Conservation (phyloP, 2,329 filamentous ascomycete genomes). For the Aspergillus sp. region DNA sequence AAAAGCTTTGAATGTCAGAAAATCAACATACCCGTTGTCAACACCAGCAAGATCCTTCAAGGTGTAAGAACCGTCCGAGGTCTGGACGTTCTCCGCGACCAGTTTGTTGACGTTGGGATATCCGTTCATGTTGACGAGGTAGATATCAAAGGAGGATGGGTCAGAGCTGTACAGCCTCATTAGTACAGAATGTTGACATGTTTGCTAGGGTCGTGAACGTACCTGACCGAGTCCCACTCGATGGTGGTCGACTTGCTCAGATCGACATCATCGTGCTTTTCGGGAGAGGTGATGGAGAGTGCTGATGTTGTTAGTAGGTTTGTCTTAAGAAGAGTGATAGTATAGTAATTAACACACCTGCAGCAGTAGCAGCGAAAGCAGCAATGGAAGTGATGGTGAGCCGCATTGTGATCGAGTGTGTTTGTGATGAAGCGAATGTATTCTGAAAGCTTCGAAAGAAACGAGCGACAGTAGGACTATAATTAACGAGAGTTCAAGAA, state of each 20-base stretch:
- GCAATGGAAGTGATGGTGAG: slow-evolving; percentile 17
- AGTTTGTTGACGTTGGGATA: slow-evolving; percentile 26
- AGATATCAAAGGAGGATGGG: slow-evolving; percentile 33
- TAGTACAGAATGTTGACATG: background rate
- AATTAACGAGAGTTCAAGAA: no score
- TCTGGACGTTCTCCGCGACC: slow-evolving; percentile 31
- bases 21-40: slow-evolving; percentile 17
- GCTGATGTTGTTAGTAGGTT: slow-evolving; percentile 10
- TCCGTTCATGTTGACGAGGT: slow-evolving; percentile 36
- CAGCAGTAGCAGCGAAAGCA: slow-evolving; percentile 22
- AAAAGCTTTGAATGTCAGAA: background rate
- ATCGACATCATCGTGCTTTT: slow-evolving; percentile 26
- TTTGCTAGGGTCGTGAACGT: slow-evolving; percentile 2
- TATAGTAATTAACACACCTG: slow-evolving; percentile 17
- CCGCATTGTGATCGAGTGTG: slow-evolving; percentile 20
- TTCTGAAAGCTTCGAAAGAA: background rate
- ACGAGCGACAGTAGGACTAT: background rate
- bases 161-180: slow-evolving; percentile 28
- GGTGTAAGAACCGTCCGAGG: slow-evolving; percentile 28
- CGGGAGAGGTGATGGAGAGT: slow-evolving; percentile 30
- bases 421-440: no score
- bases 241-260: slow-evolving; percentile 32
- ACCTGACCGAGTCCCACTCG: slow-evolving; percentile 35
- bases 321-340: background rate
- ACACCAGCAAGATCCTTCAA: slow-evolving; percentile 24